phyloP scores from a whole-genome alignment of 2,329 filamentous ascomycete genomes.

The Xylariaceae sp. region DNA sequence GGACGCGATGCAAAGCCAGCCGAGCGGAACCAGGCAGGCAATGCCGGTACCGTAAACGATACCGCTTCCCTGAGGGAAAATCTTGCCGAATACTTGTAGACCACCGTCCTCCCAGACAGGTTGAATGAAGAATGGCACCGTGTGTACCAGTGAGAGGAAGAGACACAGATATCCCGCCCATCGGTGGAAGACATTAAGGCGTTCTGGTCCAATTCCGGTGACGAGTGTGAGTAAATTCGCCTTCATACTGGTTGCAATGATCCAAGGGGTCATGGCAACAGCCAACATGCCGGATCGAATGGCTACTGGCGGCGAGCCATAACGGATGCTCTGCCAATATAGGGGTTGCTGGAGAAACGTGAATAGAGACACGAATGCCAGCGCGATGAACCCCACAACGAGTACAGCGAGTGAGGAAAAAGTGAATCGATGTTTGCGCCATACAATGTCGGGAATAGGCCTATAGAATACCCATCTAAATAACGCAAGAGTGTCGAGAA shows the following conservation, averaged over 20 bases:
- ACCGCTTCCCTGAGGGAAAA: conserved; percentile 62
- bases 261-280: conserved; percentile 89
- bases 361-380: conserved; percentile 73
- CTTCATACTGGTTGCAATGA: conserved; percentile 85
- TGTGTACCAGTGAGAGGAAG: conserved; percentile 78
- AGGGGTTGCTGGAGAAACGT: conserved; percentile 83
- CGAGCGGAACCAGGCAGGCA: conserved; percentile 74
- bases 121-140: conserved; percentile 83
- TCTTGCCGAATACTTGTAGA: conserved; percentile 62
- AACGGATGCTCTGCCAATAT: conserved; percentile 83
- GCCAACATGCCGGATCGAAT: conserved; percentile 88
- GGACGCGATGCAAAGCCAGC: conserved; percentile 81
- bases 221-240: conserved; percentile 79
- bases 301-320: conserved; percentile 82
- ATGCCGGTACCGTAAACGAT: conserved; percentile 83
- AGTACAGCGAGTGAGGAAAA: conserved; percentile 78
- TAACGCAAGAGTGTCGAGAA: conserved; percentile 78
- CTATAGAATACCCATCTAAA: conserved; percentile 88
- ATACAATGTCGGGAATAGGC: conserved; percentile 69
- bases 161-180: conserved; percentile 88
- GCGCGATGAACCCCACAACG: conserved; percentile 61
- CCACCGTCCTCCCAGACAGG: conserved; percentile 80
- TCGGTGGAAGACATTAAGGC: conserved; percentile 87
- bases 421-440: conserved; percentile 65
- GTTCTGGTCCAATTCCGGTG: conserved; percentile 87